Evolutionary conservation across 495 filamentous ascomycete genomes (phyloP).

Genomic region (Oleoguttula mirabilis): DNA sequence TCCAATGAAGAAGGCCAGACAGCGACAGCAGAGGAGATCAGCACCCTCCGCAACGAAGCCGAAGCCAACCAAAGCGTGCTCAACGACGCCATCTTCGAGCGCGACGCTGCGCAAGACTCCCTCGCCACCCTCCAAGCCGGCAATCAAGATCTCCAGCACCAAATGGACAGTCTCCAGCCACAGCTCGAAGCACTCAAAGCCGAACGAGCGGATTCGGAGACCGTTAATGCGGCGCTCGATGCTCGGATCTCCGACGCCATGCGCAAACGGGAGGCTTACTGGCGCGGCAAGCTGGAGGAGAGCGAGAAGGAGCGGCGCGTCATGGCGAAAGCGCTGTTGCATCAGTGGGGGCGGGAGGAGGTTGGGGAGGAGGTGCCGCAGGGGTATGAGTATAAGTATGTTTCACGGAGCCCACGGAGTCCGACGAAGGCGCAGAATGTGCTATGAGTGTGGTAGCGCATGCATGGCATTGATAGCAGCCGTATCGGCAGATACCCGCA

Average conservation of each 20-base stretch:
- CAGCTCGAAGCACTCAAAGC: background rate
- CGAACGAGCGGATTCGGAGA: slow-evolving; percentile 1
- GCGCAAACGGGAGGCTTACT: slow-evolving; percentile 8
- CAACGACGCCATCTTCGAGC: slow-evolving; percentile 14
- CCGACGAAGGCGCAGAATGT: slow-evolving; percentile 7
- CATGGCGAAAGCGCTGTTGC: slow-evolving; percentile 25
- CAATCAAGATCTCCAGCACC: background rate
- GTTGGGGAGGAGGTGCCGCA: slow-evolving; percentile 20
- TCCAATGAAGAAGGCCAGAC: background rate
- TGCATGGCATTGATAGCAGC: too few relatives aligned
- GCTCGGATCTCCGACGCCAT: slow-evolving; percentile 2
- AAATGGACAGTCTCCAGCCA: background rate
- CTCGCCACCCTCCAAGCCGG: slow-evolving; percentile 4
- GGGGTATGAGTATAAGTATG: slow-evolving; percentile 26
- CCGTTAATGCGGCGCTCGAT: slow-evolving; percentile 7
- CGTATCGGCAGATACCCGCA: too few relatives aligned
- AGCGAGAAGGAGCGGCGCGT: slow-evolving; percentile 21
- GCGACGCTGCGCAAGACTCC: slow-evolving; percentile 13
- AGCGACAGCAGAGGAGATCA: background rate
- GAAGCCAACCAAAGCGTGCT: slow-evolving; percentile 7
- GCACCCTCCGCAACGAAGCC: slow-evolving; percentile 1
- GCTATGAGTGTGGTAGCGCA: too few relatives aligned
- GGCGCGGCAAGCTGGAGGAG: slow-evolving; percentile 9
- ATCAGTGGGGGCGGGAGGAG: slow-evolving; percentile 29
- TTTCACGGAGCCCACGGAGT: slow-evolving; percentile 4